Conservation (phyloP, 345 rosid species). For the Erysimum cheiranthoides region DNA sequence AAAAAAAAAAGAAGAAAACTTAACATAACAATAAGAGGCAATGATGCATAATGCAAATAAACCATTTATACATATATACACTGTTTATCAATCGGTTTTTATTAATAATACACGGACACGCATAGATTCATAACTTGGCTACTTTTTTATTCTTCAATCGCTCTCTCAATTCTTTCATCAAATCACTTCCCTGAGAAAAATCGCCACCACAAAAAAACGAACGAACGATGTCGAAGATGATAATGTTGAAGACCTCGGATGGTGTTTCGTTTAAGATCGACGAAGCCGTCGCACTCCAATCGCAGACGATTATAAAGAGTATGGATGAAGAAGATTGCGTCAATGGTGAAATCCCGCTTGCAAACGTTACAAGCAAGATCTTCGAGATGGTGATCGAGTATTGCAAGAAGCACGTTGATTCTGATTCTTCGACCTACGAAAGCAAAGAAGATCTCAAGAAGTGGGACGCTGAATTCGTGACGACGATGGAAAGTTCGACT, state of each 20-base stretch:
- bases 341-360: conserved; percentile 50
- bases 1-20: no score
- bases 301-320: conserved; percentile 49
- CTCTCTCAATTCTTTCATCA: not conserved
- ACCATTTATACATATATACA: no score
- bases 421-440: conserved; percentile 38
- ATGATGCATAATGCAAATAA: no score
- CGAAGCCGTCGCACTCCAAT: conserved; percentile 56
- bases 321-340: conserved; percentile 58
- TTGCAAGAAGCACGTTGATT: conserved; percentile 63
- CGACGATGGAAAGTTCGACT: conserved; percentile 51
- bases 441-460: conserved; percentile 48
- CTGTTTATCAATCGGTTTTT: not conserved
- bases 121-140: not conserved
- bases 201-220: not conserved
- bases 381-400: conserved; percentile 70
- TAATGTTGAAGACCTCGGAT: conserved; percentile 54
- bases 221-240: conserved; percentile 35
- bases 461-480: conserved; percentile 68
- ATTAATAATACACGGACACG: not conserved
- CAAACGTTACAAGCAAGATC: conserved; percentile 61
- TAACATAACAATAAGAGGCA: no score
- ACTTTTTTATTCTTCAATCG: not conserved
- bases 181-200: not conserved
- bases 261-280: conserved; percentile 60